Base-by-base conservation (phyloP, 768 basidiomycete species). In the Collybia mongolica region DNA sequence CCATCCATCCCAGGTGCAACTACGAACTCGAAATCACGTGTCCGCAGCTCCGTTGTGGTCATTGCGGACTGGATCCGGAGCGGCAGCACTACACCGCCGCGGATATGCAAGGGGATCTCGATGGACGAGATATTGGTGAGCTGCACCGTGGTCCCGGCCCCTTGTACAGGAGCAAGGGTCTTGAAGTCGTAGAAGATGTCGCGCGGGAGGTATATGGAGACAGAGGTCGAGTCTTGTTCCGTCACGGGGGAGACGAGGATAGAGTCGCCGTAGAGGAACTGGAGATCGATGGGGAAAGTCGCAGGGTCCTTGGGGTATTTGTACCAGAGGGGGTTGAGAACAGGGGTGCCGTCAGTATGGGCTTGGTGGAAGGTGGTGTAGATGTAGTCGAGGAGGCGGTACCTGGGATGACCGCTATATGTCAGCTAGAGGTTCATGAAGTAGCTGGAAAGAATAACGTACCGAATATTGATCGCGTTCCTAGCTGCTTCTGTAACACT, bases 301-400 rank as follows among this genome's bases (percentile, higher is more conserved):
- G n/a, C n/a, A n/a, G n/a, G n/a, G n/a, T n/a, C n/a, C n/a, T n/a
- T n/a, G n/a, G n/a, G n/a, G n/a, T n/a, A n/a, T n/a, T n/a, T n/a
- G n/a, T n/a, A n/a, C n/a, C n/a, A n/a, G n/a, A n/a, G n/a, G n/a
- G n/a, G n/a, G n/a, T n/a, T n/a, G n/a, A n/a, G n/a, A n/a, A n/a
- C n/a, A n/a, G n/a, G n/a, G n/a, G n/a, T n/a, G n/a, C n/a, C n/a
- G n/a, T n/a, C n/a, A n/a, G n/a, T n/a, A n/a, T 71, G 68, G 2
- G 82, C 81, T 39, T 73, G 63, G 60, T 87, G 84, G 74, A 88
- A 81, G 1, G 82, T 76, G 5, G 86, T 88, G 65, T 85, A 88
- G 51, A 88, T 60, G 65, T 88, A 88, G 60, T 88, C 86, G 43
- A 88, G 56, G 3, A 88, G 71, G 45, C 84, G 83, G 57, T 87